A percentile compares a stretch with the other conserved stretches of the same genome.
phyloP scores from a whole-genome alignment of 176 grass and related monocot genomes.

The Carex littledalei region DNA sequence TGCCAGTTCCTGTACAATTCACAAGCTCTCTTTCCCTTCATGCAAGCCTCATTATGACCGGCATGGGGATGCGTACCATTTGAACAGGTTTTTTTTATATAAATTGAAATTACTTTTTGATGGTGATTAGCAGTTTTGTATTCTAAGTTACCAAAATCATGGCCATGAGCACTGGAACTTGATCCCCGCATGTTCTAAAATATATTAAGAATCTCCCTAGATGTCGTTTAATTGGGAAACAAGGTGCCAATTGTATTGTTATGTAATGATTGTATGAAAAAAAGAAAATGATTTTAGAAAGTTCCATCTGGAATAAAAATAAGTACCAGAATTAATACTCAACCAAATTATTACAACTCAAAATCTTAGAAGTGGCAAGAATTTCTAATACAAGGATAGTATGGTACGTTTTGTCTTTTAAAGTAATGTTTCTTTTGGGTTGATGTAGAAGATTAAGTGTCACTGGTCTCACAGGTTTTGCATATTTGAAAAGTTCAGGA shows the following conservation, averaged over 20 bases:
- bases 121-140: background rate
- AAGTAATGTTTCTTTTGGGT: background rate
- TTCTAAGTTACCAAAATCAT: background rate
- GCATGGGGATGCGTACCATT: constrained; percentile 34
- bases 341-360: background rate
- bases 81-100: constrained; percentile 48
- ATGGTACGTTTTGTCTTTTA: background rate
- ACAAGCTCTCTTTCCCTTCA: constrained; percentile 84
- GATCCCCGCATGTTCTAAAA: background rate
- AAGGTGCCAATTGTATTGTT: background rate
- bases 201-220: background rate
- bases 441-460: background rate
- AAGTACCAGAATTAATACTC: background rate
- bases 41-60: constrained; percentile 46
- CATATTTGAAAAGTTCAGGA: background rate
- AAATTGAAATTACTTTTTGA: background rate
- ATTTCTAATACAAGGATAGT: background rate
- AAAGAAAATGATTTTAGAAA: background rate
- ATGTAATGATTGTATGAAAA: background rate
- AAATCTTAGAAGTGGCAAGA: background rate
- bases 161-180: background rate
- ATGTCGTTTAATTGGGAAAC: background rate
- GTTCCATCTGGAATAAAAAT: background rate
- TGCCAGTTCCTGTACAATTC: constrained; percentile 39
- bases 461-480: background rate